phyloP scores from a whole-genome alignment of 2,329 filamentous ascomycete species.

The Ascochyta fabae region DNA sequence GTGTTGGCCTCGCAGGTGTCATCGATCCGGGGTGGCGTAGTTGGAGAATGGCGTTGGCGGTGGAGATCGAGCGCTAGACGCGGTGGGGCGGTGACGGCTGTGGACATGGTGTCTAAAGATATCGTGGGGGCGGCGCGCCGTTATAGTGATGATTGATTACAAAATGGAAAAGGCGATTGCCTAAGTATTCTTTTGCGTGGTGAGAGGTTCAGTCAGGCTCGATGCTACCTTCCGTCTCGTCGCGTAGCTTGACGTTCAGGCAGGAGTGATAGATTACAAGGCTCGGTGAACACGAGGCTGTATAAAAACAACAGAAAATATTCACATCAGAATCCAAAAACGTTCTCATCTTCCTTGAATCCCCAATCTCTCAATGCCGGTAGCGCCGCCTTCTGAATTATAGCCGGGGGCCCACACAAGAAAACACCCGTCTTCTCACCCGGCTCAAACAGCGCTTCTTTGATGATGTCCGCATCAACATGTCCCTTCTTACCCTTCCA shows the following conservation, averaged over 20 bases:
- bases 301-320: no score
- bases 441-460: constrained; percentile 52
- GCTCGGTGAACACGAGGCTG: no score
- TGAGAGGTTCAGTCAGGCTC: not conserved
- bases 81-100: not conserved
- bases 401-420: constrained; percentile 58
- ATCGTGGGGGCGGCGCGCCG: no score
- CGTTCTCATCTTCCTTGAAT: constrained; percentile 54
- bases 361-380: constrained; percentile 57
- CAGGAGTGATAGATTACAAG: not conserved
- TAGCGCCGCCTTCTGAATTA: constrained; percentile 61
- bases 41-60: not conserved
- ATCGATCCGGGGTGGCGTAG: not conserved
- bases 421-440: constrained; percentile 53
- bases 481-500: constrained; percentile 58
- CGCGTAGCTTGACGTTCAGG: not conserved
- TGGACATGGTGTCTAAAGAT: not conserved
- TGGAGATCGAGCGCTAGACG: not conserved
- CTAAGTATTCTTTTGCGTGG: no score
- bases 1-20: not conserved
- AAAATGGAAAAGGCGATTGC: no score
- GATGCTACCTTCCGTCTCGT: not conserved
- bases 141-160: not conserved
- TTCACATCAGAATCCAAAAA: constrained; percentile 51
- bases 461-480: constrained; percentile 53